These are phyloP conservation scores for Isabelozyma gotoi DNA, from an alignment of 805 yeast genomes.

Conservation along the genomic window DNA sequence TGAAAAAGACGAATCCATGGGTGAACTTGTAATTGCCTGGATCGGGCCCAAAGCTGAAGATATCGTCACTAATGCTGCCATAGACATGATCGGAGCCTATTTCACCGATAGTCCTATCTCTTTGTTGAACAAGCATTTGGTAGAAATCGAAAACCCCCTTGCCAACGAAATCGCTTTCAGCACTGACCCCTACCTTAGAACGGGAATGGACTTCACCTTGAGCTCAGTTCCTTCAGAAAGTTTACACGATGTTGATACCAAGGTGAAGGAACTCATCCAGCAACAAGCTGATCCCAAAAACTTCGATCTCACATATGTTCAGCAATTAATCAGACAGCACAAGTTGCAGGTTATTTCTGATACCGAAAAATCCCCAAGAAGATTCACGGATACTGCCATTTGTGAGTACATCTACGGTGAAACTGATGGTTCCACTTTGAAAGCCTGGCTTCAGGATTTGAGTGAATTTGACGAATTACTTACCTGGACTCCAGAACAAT, in stretches of 20 bases:
- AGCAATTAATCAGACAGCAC: slow-evolving; percentile 65
- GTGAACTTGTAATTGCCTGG: slow-evolving; percentile 75
- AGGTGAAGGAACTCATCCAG: slow-evolving; percentile 49
- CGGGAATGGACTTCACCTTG: slow-evolving; percentile 57
- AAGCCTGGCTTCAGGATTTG: slow-evolving; percentile 53
- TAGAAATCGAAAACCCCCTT: slow-evolving; percentile 79
- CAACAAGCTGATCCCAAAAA: slow-evolving; percentile 49
- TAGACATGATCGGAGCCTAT: slow-evolving; percentile 70
- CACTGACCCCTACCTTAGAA: slow-evolving; percentile 70
- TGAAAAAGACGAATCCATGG: slow-evolving; percentile 82
- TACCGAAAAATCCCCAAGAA: slow-evolving; percentile 62
- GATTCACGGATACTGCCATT: slow-evolving; percentile 66
- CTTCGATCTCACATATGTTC: slow-evolving; percentile 65
- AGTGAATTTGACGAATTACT: slow-evolving; percentile 58
- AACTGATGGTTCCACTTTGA: slow-evolving; percentile 56
- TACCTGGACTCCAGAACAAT: slow-evolving; percentile 63
- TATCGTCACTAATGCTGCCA: slow-evolving; percentile 57
- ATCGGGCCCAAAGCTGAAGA: slow-evolving; percentile 70
- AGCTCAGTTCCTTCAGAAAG: slow-evolving; percentile 76
- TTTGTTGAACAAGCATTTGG: slow-evolving; percentile 64
- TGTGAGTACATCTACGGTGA: slow-evolving; percentile 81
- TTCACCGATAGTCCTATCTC: slow-evolving; percentile 78
- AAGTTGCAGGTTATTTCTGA: slow-evolving; percentile 59
- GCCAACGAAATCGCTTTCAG: slow-evolving; percentile 70
- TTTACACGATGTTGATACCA: slow-evolving; percentile 52